Base-by-base conservation (phyloP, 768 basidiomycete species). In the Jaapia argillacea region DNA sequence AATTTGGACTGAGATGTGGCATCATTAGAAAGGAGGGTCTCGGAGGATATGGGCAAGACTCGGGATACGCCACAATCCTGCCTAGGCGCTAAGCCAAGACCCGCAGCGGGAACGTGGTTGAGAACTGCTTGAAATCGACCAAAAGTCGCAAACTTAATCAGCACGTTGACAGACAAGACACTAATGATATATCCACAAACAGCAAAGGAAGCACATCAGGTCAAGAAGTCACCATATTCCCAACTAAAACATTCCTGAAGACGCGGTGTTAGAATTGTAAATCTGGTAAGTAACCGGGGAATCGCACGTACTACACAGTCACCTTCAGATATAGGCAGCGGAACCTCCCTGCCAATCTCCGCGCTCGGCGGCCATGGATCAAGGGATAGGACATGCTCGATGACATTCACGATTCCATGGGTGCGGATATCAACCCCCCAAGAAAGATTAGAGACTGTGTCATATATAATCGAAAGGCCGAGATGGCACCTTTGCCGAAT, bases 391-490 rank as follows among this genome's bases (percentile, higher is more conserved):
- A 94, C 47, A 43, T 71, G 71, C 45, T 91, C 84, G 50, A 93
- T 86, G 36, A 94, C 73, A 40, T 67, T 77, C 22, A 79, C 77
- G 50, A 96, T 92, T 3, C 77, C 70, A 51, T 96, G 92, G 2
- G 68, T 85, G 21, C 87, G 76, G 35, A 96, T 58, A 56, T 91
- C 79, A 22, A 90, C 89, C 1, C 76, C 48, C 94, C 94, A 99
- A 3, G 81, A 79, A 3, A 83, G 67, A 52, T 88, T 79, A 2
- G 79, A 75, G 16, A 97, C 90, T 0, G 93, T 94, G 57, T 99
- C 94, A 60, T 93, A 98, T 36, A 93, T 58, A 50, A 96, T 87
- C 2, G 81, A 75, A 57, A 75, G 74, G 7, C 94, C 94, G 1
- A 86, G 72, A 58, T 94, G 94, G 56, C 94, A 96, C 42, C 80